Evolutionary conservation across 495 filamentous ascomycete species (phyloP).

Genomic region (Ascobolus immersus): DNA sequence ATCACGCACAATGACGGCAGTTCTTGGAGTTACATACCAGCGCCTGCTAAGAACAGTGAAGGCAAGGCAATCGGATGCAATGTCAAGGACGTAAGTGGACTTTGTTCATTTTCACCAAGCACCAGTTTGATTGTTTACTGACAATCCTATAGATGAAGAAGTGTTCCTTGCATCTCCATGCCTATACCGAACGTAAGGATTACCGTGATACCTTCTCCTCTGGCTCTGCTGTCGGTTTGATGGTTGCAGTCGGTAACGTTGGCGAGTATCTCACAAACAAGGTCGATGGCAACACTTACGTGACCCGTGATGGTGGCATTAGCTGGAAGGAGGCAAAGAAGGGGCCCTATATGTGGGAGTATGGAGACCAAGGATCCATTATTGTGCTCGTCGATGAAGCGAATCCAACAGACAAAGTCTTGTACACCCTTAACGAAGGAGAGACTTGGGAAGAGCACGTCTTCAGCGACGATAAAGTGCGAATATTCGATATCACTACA

Average conservation of each 20-base stretch:
- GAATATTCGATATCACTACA: conserved; percentile 56
- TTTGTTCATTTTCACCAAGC: background rate
- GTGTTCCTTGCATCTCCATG: conserved; percentile 78
- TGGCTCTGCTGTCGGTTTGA: conserved; percentile 63
- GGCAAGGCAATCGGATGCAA: conserved; percentile 44
- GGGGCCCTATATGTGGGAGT: conserved; percentile 74
- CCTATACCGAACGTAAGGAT: conserved; percentile 71
- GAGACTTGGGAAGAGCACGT: conserved; percentile 43
- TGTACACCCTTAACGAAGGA: conserved; percentile 61
- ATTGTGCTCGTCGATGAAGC: conserved; percentile 52
- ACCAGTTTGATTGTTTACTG: conserved; percentile 7
- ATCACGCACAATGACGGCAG: conserved; percentile 93
- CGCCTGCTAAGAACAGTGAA: conserved; percentile 40
- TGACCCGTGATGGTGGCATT: conserved; percentile 69
- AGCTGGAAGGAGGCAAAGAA: conserved; percentile 64
- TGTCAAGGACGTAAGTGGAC: conserved; percentile 18
- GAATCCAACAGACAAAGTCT: conserved; percentile 37
- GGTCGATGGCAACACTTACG: conserved; percentile 47
- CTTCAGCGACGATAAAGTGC: conserved; percentile 37
- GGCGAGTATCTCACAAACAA: conserved; percentile 34
- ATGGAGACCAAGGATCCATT: conserved; percentile 77
- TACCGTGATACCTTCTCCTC: conserved; percentile 63
- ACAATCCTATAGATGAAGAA: conserved; percentile 24
- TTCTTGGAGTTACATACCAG: conserved; percentile 49
- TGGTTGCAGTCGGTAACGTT: conserved; percentile 81